A percentile compares a stretch with the other conserved stretches of the same genome.
Evolutionary conservation across 306 rosid genomes (phyloP).

Genomic region (Begonia masoniana): DNA sequence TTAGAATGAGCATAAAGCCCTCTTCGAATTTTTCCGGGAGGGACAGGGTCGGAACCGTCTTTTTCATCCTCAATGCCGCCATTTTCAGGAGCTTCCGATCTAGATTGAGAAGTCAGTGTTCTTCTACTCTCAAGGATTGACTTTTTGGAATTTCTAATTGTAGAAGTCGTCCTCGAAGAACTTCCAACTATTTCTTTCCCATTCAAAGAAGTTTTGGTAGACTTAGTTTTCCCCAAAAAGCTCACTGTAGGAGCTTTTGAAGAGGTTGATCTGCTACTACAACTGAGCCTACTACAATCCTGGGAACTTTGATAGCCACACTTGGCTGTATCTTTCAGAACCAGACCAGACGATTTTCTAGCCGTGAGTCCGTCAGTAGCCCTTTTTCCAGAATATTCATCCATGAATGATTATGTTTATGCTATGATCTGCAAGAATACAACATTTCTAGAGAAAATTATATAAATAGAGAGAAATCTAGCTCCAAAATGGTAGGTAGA

Average conservation of each 20-base stretch:
- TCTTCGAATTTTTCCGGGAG: conserved; percentile 36
- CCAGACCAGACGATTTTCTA: conserved; percentile 2
- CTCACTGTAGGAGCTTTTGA: conserved; percentile 1
- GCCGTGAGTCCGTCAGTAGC: conserved; percentile 5
- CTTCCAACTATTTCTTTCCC: conserved; percentile 73
- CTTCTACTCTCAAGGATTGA: conserved; percentile 29
- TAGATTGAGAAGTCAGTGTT: conserved; percentile 37
- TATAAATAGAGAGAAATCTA: too few relatives aligned
- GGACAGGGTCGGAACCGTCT: conserved; percentile 28
- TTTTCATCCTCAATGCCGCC: conserved; percentile 69
- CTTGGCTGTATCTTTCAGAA: conserved; percentile 7
- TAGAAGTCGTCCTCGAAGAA: conserved; percentile 44
- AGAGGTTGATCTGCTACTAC: conserved; percentile 10
- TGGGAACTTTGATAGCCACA: conserved; percentile 1
- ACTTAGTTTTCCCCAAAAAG: conserved; percentile 8
- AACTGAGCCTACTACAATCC: conserved; percentile 9
- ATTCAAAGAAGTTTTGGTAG: conserved; percentile 26
- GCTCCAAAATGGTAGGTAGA: too few relatives aligned
- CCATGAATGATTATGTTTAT: conserved; percentile 4
- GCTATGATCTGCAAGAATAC: conserved; percentile 1
- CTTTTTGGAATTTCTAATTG: conserved; percentile 40
- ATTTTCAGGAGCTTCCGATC: conserved; percentile 70
- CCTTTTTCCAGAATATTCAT: conserved; percentile 9
- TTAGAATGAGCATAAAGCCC: conserved; percentile 30
- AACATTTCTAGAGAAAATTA: too few relatives aligned